Percentiles rank a stretch among this genome's conserved stretches.
Evolutionary conservation across 192 early-diverging fungal genomes (phyloP).

Genomic region (Allomyces arbusculus): DNA sequence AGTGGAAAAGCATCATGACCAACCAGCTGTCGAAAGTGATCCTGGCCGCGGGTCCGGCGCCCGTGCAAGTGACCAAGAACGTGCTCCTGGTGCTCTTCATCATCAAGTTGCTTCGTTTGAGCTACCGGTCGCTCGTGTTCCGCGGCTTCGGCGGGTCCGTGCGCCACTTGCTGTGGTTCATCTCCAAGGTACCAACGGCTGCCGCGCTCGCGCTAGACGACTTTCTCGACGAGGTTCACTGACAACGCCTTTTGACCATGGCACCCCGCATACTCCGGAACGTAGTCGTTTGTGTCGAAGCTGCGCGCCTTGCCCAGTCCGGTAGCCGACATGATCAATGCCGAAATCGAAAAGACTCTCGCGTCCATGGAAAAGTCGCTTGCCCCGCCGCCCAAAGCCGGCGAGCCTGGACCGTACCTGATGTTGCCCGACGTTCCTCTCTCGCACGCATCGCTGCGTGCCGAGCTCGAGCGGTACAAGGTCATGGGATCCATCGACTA

Average conservation of each 20-base stretch:
- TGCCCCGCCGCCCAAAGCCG: slow-evolving; percentile 28
- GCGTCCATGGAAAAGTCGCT: slow-evolving; percentile 64
- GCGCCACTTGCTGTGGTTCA: slow-evolving; percentile 1
- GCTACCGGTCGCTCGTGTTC: background rate
- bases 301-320: slow-evolving; percentile 10
- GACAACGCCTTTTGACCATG: background rate
- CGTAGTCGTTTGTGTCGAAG: background rate
- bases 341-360: slow-evolving; percentile 55
- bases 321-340: slow-evolving; percentile 43
- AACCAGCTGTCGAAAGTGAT: too few relatives aligned
- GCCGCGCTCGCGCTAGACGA: background rate
- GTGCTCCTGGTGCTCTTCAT: background rate
- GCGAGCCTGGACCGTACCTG: slow-evolving; percentile 32
- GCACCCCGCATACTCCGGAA: background rate
- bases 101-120: background rate
- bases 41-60: background rate
- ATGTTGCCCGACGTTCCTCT: slow-evolving; percentile 45
- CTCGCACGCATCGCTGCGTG: slow-evolving; percentile 31
- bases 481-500: slow-evolving; percentile 47
- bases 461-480: slow-evolving; percentile 36
- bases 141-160: background rate
- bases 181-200: background rate
- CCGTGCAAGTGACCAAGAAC: background rate
- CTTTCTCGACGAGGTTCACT: too few relatives aligned
- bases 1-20: too few relatives aligned